A percentile compares a stretch with the other conserved stretches of the same genome.
phyloP scores from a whole-genome alignment of 2,329 filamentous ascomycete species.

The Hirsutella thompsonii region DNA sequence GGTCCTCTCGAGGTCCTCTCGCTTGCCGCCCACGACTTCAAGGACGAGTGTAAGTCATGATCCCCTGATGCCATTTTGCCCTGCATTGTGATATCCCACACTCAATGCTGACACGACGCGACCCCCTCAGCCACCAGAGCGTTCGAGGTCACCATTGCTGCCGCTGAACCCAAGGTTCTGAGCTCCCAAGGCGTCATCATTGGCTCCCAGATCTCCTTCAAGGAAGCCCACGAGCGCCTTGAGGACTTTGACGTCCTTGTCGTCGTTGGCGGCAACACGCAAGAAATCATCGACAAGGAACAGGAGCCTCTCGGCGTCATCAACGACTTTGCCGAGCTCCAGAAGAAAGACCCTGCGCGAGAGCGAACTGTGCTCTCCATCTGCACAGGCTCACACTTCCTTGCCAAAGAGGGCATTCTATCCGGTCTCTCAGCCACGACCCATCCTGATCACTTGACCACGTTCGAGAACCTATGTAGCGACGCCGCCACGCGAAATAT shows the following conservation, averaged over 20 bases:
- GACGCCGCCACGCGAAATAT: conserved; percentile 57
- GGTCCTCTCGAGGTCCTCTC: conserved; percentile 40
- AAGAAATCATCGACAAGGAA: conserved; percentile 53
- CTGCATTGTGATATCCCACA: not conserved
- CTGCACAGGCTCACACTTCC: conserved; percentile 67
- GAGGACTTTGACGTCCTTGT: conserved; percentile 70
- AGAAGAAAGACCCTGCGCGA: conserved; percentile 64
- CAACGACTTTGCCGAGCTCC: conserved; percentile 63
- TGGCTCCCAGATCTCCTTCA: conserved; percentile 63
- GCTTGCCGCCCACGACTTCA: conserved; percentile 37
- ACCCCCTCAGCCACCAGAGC: conserved; percentile 34
- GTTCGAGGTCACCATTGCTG: conserved; percentile 45
- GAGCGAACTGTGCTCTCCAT: conserved; percentile 74
- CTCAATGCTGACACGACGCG: not conserved
- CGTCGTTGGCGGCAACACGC: conserved; percentile 58
- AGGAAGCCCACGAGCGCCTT: conserved; percentile 62
- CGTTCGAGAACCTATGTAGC: conserved; percentile 70
- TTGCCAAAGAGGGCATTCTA: conserved; percentile 65
- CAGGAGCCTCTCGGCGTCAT: conserved; percentile 59
- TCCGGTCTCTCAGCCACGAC: conserved; percentile 71
- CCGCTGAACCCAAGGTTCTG: conserved; percentile 38
- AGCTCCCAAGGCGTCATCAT: conserved; percentile 54
- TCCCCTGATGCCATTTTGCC: not conserved
- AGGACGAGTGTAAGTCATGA: conserved; percentile 31
- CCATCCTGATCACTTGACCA: conserved; percentile 68